phyloP scores from a whole-genome alignment of 2,329 filamentous ascomycete species.

The Lachnellula willkommii region DNA sequence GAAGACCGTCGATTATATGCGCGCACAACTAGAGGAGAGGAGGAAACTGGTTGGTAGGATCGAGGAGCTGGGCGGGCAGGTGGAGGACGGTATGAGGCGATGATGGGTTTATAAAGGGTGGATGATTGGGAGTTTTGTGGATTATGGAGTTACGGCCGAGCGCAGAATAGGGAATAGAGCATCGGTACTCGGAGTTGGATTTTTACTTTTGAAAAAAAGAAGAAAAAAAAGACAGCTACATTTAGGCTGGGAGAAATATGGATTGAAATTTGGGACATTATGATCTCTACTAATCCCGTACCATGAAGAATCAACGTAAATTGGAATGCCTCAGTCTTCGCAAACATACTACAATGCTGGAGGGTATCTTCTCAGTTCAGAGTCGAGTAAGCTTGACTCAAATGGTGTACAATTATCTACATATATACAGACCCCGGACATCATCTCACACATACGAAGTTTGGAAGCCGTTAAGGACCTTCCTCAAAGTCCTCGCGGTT shows the following conservation, averaged over 20 bases:
- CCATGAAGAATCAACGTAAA: no score
- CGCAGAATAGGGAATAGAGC: not conserved
- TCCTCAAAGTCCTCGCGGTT: slow-evolving; percentile 10
- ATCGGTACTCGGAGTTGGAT: not conserved
- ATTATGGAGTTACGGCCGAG: not conserved
- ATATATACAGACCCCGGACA: not conserved
- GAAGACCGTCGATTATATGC: slow-evolving; percentile 51
- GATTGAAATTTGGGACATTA: no score
- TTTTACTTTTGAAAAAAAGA: not conserved
- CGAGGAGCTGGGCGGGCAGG: slow-evolving; percentile 44
- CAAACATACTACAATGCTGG: no score
- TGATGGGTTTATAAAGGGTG: slow-evolving; percentile 1
- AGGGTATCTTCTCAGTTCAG: no score
- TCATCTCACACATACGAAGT: slow-evolving; percentile 7
- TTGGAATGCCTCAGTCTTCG: no score
- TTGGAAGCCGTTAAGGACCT: slow-evolving; percentile 10
- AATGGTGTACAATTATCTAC: slow-evolving; percentile 8
- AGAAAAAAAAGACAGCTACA: no score
- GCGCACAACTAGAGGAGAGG: slow-evolving; percentile 45
- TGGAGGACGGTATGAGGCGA: slow-evolving; percentile 32
- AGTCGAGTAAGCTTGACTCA: no score
- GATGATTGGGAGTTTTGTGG: not conserved
- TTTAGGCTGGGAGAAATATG: no score
- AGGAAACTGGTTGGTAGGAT: slow-evolving; percentile 44
- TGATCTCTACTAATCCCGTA: no score